Evolutionary conservation across 257 asterid species (phyloP).

Genomic region (Coffea canephora): DNA sequence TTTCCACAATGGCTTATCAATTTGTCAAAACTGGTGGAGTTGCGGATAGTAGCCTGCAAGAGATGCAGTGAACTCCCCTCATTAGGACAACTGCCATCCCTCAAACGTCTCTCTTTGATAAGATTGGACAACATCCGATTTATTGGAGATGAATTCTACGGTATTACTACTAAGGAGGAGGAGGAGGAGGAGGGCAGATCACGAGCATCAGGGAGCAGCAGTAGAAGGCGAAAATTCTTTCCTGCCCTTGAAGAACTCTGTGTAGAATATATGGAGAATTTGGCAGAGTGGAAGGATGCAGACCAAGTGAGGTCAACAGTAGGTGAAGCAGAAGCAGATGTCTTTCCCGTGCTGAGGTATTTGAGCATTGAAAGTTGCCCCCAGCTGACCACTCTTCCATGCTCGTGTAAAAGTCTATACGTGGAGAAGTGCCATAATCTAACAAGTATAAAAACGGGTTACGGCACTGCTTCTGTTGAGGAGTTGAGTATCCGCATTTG

Average conservation of each 20-base stretch:
- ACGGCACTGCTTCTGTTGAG: no score
- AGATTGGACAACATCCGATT: not conserved
- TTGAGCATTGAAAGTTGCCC: constrained; percentile 6
- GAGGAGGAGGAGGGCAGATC: no score
- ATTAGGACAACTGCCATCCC: constrained; percentile 32
- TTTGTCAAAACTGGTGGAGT: constrained; percentile 11
- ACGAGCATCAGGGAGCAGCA: no score
- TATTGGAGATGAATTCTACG: constrained; percentile 24
- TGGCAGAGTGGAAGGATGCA: constrained; percentile 23
- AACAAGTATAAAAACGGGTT: no score
- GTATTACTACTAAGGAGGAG: not conserved
- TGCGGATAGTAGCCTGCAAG: not conserved
- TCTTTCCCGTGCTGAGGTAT: constrained; percentile 23
- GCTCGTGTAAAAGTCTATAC: no score
- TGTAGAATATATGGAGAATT: constrained; percentile 15
- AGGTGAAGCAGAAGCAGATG: not conserved
- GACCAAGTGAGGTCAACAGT: no score
- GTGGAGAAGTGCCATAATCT: rapidly evolving
- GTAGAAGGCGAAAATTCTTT: not conserved
- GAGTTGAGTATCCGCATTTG: no score
- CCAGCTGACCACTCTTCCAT: constrained; percentile 20
- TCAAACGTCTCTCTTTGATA: not conserved
- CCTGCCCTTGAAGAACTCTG: constrained; percentile 19
- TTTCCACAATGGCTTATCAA: constrained; percentile 30
- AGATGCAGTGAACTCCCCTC: constrained; percentile 25